Evolutionary conservation across 257 asterid species (phyloP).

Genomic region (Prunella vulgaris): DNA sequence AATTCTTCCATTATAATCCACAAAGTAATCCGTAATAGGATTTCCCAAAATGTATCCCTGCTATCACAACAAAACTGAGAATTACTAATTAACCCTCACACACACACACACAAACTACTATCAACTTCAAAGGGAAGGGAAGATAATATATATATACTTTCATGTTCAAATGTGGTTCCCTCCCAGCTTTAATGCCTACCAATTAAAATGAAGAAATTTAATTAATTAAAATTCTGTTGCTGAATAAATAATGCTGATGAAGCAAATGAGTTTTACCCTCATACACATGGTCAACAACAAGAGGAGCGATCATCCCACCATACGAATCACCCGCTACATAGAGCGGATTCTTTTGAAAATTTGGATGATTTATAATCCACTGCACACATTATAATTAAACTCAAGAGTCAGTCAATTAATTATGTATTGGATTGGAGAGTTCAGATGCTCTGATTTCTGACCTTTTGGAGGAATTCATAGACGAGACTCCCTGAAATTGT

Average conservation of each 20-base stretch:
- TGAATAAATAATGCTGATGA: no score
- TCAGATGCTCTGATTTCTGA: no score
- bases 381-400: no score
- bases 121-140: not conserved
- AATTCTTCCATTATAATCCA: constrained; percentile 9
- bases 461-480: no score
- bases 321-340: constrained; percentile 33
- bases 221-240: no score
- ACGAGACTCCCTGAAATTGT: no score
- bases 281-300: constrained; percentile 18
- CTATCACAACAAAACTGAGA: not conserved
- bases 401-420: no score
- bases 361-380: constrained; percentile 36
- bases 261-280: constrained; percentile 13
- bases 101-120: not conserved
- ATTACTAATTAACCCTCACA: no score
- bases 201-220: no score
- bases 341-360: constrained; percentile 25
- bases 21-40: not conserved
- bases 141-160: constrained; percentile 27
- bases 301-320: constrained; percentile 15
- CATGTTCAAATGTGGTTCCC: constrained; percentile 17
- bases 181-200: constrained; percentile 29
- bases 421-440: no score
- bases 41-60: constrained; percentile 37